Percentiles rank a stretch among this genome's conserved stretches.
phyloP scores from a whole-genome alignment of 73 alveolate species.

The Breviolum minutum region DNA sequence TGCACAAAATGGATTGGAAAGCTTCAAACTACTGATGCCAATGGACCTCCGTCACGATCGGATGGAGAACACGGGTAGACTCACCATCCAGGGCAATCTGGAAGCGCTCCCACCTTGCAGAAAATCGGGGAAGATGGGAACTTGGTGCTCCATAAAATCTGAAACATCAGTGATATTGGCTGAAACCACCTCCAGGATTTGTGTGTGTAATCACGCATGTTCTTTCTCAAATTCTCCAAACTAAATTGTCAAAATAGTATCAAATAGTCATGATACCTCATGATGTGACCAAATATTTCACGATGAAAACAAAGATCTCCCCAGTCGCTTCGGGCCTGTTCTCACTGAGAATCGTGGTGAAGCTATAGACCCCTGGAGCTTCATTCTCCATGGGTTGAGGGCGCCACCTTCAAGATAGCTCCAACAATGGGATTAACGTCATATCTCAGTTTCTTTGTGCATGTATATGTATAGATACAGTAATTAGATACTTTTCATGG shows the following conservation, averaged over 20 bases:
- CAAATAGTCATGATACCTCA: background rate
- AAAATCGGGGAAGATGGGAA: background rate
- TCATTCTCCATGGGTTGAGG: conserved; percentile 73
- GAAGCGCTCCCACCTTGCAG: conserved; percentile 70
- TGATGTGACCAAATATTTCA: too few relatives aligned
- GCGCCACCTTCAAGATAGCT: conserved; percentile 32
- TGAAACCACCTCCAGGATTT: too few relatives aligned
- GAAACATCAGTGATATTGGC: too few relatives aligned
- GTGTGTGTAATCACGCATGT: too few relatives aligned
- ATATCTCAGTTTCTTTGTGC: background rate
- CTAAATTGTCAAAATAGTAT: too few relatives aligned
- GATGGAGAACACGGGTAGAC: conserved; percentile 56
- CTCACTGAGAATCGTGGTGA: conserved; percentile 70
- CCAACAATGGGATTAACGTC: background rate
- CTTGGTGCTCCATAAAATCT: too few relatives aligned
- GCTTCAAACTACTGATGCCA: too few relatives aligned
- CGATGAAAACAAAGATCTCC: background rate
- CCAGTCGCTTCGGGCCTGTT: conserved; percentile 16
- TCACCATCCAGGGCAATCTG: conserved; percentile 81
- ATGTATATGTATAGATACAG: background rate
- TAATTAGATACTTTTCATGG: background rate
- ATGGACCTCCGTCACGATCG: conserved; percentile 25
- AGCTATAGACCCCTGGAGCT: conserved; percentile 55
- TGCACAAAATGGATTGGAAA: too few relatives aligned
- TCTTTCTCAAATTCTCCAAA: too few relatives aligned